Base-by-base conservation (phyloP, 2,329 filamentous ascomycete species). In the Aspergillus sp. region DNA sequence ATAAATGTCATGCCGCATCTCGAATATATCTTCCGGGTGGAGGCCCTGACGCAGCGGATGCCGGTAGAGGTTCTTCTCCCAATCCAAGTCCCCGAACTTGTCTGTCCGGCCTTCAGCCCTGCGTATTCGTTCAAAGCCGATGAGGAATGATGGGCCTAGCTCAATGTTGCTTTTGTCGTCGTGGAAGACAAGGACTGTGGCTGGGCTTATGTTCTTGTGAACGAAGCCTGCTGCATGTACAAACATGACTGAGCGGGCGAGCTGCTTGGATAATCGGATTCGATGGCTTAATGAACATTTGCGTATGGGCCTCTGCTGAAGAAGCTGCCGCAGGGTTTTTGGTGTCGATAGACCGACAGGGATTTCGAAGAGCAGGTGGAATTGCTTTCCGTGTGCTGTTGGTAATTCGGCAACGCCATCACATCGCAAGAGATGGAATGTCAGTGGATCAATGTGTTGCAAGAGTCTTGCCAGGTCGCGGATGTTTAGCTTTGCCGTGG, bases 1-100 rank as follows among this genome's bases (percentile, higher is more conserved):
- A 12, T 57, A 57, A 5, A 57, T 41, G 24, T 57, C 55, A 35
- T 57, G 55, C 14, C 40, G 41, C 47, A 57, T 52, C 9, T 40
- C 15, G 31, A 46, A 52, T 4, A n/a, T 35, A 8, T 57, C 35
- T 14, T 24, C 37, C 5, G 53, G 46, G 3, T 52, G 37, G 5
- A 24, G 11, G n/a, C 24, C 39, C 23, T 52, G 33, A 12, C 31
- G 41, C 31, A 23, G 8, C 6, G 47, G 55, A 15, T 57, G 55
- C 3, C 49, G 55, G 33, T 57, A 57, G 11, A 57, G 21, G 9
- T 57, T 57, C n/a, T 31, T 17, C 11, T 40, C 40, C 55, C 47
- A 57, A 11, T n/a, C 41, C 31, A 35, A 37, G 21, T 47, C 55
- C 1, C 55, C 47, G 6, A 21, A 15, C 21, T 44, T 37, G 6